Conservation (phyloP, 2,329 filamentous ascomycete species). For the Cladosporium sp. region DNA sequence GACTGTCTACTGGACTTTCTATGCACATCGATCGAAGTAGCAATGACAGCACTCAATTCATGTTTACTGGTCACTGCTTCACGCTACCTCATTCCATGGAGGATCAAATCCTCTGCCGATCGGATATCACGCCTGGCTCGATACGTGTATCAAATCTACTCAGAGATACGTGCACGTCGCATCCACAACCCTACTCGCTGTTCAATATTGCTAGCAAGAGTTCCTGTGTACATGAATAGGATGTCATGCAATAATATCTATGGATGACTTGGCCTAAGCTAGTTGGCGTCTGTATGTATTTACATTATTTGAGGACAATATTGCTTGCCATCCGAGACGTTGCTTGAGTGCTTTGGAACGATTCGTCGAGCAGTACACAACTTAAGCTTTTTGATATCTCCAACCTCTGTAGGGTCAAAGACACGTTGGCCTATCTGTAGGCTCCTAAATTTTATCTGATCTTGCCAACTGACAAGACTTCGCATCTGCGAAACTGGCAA, state of each 20-base stretch:
- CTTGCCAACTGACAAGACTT: background rate
- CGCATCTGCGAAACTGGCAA: background rate
- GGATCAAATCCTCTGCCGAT: background rate
- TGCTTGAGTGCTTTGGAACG: background rate
- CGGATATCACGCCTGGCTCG: background rate
- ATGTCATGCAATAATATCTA: background rate
- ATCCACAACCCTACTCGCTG: background rate
- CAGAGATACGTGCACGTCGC: background rate
- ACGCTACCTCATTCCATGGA: background rate
- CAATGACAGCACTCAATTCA: background rate
- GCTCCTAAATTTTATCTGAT: background rate
- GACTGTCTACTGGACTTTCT: background rate
- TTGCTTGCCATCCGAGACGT: background rate
- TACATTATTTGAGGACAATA: background rate
- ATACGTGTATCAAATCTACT: background rate
- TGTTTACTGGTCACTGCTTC: background rate
- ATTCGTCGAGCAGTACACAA: background rate
- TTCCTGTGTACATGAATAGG: background rate
- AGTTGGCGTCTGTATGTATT: background rate
- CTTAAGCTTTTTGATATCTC: background rate
- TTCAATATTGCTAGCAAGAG: background rate
- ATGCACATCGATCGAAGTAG: background rate
- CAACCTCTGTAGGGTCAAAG: background rate
- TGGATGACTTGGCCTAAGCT: background rate
- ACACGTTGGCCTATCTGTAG: background rate